Conservation (phyloP, 257 asterid species). For the Petunia axillaris region DNA sequence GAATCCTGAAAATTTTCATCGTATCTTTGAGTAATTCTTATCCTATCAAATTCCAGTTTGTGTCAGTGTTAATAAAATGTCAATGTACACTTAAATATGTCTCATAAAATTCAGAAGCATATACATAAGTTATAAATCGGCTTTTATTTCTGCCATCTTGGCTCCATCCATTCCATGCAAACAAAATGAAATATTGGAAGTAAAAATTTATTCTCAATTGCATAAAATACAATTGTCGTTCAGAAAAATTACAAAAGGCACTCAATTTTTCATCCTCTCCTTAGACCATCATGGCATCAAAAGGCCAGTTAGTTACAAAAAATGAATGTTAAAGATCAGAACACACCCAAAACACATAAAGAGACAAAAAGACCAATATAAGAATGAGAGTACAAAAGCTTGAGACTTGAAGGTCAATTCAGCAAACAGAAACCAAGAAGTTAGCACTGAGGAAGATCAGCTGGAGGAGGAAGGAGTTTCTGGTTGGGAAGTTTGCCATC, state of each 20-base stretch:
- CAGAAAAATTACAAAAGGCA: not conserved
- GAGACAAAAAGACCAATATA: not conserved
- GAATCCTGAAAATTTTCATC: too few species aligned
- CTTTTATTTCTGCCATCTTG: too few species aligned
- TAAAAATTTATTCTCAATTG: conserved; percentile 16
- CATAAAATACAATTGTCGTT: not conserved
- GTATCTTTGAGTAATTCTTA: too few species aligned
- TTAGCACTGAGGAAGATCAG: conserved; percentile 41
- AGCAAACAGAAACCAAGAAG: not conserved
- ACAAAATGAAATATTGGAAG: not conserved
- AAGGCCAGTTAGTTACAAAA: not conserved
- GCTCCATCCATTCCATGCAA: too few species aligned
- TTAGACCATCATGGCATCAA: not conserved
- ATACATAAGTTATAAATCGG: too few species aligned
- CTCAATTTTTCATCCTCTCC: not conserved
- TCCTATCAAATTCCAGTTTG: too few species aligned
- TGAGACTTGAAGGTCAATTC: not conserved
- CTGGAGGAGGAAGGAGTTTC: conserved; percentile 39
- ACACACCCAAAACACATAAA: not conserved
- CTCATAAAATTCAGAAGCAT: too few species aligned
- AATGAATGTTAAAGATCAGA: not conserved
- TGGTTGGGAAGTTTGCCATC: conserved; percentile 43
- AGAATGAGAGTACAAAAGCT: not conserved
- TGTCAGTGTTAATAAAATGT: too few species aligned
- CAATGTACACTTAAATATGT: too few species aligned